These are phyloP conservation scores for Phytophthora pseudosyringae DNA, from an alignment of 352 stramenopile species.

Conservation along the genomic window DNA sequence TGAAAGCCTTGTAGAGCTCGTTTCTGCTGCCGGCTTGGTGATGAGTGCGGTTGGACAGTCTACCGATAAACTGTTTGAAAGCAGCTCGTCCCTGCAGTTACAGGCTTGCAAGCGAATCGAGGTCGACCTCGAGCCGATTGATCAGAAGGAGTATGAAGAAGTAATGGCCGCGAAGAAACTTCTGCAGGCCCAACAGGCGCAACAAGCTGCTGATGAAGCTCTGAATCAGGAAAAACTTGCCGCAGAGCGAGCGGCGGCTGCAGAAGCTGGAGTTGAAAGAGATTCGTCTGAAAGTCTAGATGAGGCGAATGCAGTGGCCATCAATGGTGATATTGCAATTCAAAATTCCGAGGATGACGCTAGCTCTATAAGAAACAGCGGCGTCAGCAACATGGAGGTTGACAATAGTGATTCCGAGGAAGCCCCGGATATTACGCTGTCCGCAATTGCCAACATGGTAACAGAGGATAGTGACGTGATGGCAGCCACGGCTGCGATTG, in stretches of 20 bases:
- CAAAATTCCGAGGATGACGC: constrained; percentile 38
- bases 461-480: constrained; percentile 80
- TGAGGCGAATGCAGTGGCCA: constrained; percentile 17
- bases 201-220: constrained; percentile 57
- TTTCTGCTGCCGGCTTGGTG: constrained; percentile 71
- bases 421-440: constrained; percentile 76
- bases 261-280: constrained; percentile 26
- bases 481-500: constrained; percentile 56
- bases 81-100: constrained; percentile 45
- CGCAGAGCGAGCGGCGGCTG: constrained; percentile 48
- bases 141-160: constrained; percentile 77
- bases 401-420: constrained; percentile 86
- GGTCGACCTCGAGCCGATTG: constrained; percentile 66
- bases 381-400: constrained; percentile 77
- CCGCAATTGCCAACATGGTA: constrained; percentile 88
- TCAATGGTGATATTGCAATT: constrained; percentile 25
- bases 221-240: constrained; percentile 50
- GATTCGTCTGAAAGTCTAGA: constrained; percentile 30
- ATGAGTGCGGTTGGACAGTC: constrained; percentile 58
- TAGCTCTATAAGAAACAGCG: constrained; percentile 30
- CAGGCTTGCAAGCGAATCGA: constrained; percentile 70
- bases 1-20: constrained; percentile 84
- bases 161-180: constrained; percentile 49
- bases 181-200: constrained; percentile 41
- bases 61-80: constrained; percentile 59